Evolutionary conservation across 2,329 filamentous ascomycete genomes (phyloP), one percentile per base, ranked within the genome.

Genomic region (Aspergillus uvarum): DNA sequence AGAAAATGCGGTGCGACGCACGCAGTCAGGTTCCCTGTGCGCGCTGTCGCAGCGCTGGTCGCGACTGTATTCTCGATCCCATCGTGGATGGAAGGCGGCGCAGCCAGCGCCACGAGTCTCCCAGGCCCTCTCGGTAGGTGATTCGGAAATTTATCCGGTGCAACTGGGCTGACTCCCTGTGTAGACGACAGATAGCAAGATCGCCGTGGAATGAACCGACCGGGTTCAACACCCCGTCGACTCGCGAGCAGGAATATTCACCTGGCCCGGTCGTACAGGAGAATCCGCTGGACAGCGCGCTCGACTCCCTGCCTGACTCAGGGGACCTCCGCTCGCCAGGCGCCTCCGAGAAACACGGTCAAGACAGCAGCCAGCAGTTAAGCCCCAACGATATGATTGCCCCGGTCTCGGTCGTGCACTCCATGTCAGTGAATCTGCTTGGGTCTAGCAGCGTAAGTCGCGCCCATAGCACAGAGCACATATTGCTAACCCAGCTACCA

Each of bases 321-420:
- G 60, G 66, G 16, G 57, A 68, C 19, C 57, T 67, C 7, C 62
- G 65, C 32, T 54, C 68, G 11, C 67, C 70, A n/a, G 66, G 69
- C 32, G 63, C 66, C 2, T 60, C 59, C 21, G 67, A 73, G 51
- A 62, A 69, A 32, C 66, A 66, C 62, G 67, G 69, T 4, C 66
- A 67, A 1, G 72, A 75, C 11, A 68, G 69, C 11, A 68, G 69
- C 8, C 72, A 75, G 53, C 72, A 74, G 16, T 61, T 75, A 12
- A 74, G 68, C 26, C 71, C 73, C 1, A 72, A 72, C 56, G 73
- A 75, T 53, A 74, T 74, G 73, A 74, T 75, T 44, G 73, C 73
- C 5, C 73, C 73, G 1, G 69, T 67, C 2, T 74, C 72, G 10
- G 71, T 68, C 2, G 68, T 74, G 58, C 73, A 75, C 59, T 74